A percentile compares a stretch with the other conserved stretches of the same genome.
Conservation (phyloP, 2,329 filamentous ascomycete genomes). For the Microascus cirrosus region DNA sequence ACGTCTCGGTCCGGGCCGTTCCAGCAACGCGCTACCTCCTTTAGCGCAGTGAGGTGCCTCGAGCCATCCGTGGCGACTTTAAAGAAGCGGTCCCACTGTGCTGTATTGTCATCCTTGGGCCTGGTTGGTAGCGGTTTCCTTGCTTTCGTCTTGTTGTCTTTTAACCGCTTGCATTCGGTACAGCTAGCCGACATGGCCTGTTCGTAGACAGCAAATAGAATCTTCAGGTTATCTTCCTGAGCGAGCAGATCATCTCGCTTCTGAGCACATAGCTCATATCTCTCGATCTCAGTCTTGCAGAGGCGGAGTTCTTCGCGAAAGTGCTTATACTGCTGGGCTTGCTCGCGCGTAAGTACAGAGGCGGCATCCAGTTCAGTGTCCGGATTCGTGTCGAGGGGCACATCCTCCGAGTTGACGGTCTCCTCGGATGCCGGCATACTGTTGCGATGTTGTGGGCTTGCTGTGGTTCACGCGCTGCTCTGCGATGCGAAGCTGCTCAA, state of each 20-base stretch:
- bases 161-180: not conserved
- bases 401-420: not conserved
- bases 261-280: conserved; percentile 1
- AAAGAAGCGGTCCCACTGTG: not conserved
- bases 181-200: not conserved
- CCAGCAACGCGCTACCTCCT: not conserved
- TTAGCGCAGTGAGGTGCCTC: not conserved
- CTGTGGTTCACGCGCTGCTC: not conserved
- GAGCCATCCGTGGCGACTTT: not conserved
- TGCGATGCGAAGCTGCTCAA: not conserved
- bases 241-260: conserved; percentile 4
- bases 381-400: not conserved
- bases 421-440: not conserved
- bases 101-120: not conserved
- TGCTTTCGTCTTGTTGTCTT: not conserved
- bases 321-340: not conserved
- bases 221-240: not conserved
- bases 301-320: not conserved
- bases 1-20: not conserved
- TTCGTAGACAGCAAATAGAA: conserved; percentile 4
- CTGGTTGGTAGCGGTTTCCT: not conserved
- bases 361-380: not conserved
- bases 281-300: not conserved
- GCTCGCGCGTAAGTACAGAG: not conserved
- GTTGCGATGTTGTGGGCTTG: not conserved